Evolutionary conservation across 352 stramenopile species (phyloP), one percentile per base, ranked within the genome.

Genomic region (Plasmopara viticola): DNA sequence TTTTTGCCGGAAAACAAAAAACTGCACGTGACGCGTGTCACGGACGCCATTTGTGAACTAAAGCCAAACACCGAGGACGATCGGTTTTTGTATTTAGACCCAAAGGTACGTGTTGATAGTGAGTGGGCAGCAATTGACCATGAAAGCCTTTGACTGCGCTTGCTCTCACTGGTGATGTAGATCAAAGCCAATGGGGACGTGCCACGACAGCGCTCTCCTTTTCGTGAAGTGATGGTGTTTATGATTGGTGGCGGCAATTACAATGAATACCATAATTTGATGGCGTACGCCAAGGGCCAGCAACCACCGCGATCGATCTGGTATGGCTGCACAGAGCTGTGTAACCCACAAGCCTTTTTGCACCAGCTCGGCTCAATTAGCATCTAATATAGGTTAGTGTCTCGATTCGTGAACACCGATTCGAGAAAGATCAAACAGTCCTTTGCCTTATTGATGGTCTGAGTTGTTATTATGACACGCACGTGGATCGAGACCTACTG

Each of bases 341-440:
- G 96, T 43, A 94, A 87, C 37, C 80, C 86, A 0, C 82, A 96
- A 47, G 76, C 80, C n/a, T 96, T 96, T 63, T 68, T 96, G 56
- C 58, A 86, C 35, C 87, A 96, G 57, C 78, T 96, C 44, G 76
- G 69, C 45, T 76, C 67, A 18, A 90, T 90, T 44, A 68, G 62
- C 42, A 63, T 76, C 34, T n/a, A n/a, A n/a, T n/a, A n/a, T 90
- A 70, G 37, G 6, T 35, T 35, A 12, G 31, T 35, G 0, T 35
- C 20, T 25, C 20, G 20, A 25, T 25, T 1, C 20, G 20, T 25
- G 20, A 25, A 25, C 20, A 25, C 20, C 20, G 20, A 25, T 25
- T 25, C 20, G 20, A 25, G 20, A 3, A 25, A 25, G 20, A 25
- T 25, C 1, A 25, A 25, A 25, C 20, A 25, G 20, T 25, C 20